Base-by-base conservation (phyloP, 208 protist species). In the Wallacemonas collosoma region DNA sequence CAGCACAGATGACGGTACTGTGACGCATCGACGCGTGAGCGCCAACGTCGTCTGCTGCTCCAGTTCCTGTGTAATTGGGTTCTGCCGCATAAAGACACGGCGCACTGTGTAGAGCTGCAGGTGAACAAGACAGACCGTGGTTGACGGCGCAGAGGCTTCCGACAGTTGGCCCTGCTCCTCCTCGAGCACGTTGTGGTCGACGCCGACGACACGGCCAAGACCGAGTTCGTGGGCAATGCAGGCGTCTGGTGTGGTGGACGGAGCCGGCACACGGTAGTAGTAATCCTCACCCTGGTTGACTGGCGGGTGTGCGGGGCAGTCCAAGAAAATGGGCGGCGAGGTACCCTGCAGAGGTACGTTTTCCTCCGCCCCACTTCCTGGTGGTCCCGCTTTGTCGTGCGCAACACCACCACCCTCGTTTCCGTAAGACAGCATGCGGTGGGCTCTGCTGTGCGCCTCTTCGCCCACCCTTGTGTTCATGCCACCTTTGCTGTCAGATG, bases 221-320 rank as follows among this genome's bases (percentile, higher is more conserved):
- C 44, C 62, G 4, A 85, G 71, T 11, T 48, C 51, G 15, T 45
- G 48, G 3, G 73, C 67, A 11, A 87, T 54, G 26, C 26, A 26
- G 26, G 26, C 26, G 26, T 26, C 26, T 26, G 26, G 26, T 26
- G 26, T 26, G 11, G 73, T 65, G 36, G 68, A 15, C 4, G 75
- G 41, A n/a, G 66, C 61, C 58, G 53, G 47, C 15, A 83, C 14
- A 15, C 64, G 72, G 56, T 90, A 86, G 72, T 93, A 93, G 71
- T 90, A 93, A 69, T 93, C 87, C 57, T 93, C 87, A 17, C 85
- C 85, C 12, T 77, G 61, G 15, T 68, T 45, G 12, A 89, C 80
- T 12, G 51, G 55, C 11, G 80, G 76, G 62, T 77, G 68, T 8
- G 15, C 26, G 12, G 55, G 17, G 72, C 63, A 77, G 60, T 11